These are phyloP conservation scores for Plasmodium gaboni DNA, from an alignment of 169 alveolate genomes.

Conservation along the genomic window DNA sequence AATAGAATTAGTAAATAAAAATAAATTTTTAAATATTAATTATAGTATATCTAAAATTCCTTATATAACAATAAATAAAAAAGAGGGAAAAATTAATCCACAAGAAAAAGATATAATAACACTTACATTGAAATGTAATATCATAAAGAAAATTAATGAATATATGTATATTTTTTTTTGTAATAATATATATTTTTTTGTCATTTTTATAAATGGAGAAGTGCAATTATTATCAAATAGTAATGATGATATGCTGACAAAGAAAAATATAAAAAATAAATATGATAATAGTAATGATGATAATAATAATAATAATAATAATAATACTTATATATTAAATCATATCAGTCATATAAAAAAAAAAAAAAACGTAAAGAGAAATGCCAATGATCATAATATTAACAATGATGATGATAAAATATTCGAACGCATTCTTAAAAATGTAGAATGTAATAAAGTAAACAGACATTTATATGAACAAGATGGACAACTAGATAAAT, in stretches of 20 bases:
- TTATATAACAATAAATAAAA: constrained; percentile 23
- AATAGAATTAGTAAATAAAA: constrained; percentile 39
- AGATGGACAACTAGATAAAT: constrained; percentile 51
- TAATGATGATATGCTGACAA: background rate
- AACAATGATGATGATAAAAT: constrained; percentile 7
- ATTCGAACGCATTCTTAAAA: constrained; percentile 19
- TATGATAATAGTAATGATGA: background rate
- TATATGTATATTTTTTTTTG: constrained; percentile 60
- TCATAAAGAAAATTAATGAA: constrained; percentile 26
- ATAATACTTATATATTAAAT: background rate
- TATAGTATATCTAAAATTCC: constrained; percentile 57
- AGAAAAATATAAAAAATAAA: constrained; percentile 6
- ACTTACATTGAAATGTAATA: constrained; percentile 36
- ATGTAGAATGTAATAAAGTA: constrained; percentile 28
- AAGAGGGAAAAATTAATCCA: constrained; percentile 32
- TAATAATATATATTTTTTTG: constrained; percentile 48
- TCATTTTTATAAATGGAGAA: constrained; percentile 24
- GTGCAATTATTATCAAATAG: background rate
- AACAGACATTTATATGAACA: constrained; percentile 21
- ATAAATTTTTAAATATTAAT: constrained; percentile 34
- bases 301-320: background rate
- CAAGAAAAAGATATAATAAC: constrained; percentile 14
- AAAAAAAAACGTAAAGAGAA: background rate
- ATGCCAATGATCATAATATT: background rate
- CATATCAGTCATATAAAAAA: background rate